phyloP scores from a whole-genome alignment of 1,284 basidiomycete species.

The Omphalotus olearius region DNA sequence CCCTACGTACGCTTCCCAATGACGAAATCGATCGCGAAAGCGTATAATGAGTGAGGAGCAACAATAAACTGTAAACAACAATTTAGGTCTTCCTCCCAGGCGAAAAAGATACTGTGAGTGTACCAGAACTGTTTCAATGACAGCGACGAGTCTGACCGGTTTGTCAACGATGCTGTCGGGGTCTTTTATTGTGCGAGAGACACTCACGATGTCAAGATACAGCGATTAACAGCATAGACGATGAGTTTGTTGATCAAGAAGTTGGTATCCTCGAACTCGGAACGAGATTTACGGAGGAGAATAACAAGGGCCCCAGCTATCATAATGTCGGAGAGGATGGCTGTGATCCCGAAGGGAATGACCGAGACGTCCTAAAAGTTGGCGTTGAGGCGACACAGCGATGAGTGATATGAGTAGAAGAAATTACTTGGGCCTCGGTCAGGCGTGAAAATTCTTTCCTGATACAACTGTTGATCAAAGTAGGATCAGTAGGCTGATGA shows the following conservation, averaged over 20 bases:
- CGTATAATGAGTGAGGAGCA: conserved; percentile 35
- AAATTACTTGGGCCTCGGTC: conserved; percentile 28
- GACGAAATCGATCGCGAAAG: conserved; percentile 42
- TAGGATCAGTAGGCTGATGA: not conserved
- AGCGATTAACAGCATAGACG: conserved; percentile 41
- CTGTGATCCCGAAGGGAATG: conserved; percentile 34
- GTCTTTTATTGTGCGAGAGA: not conserved
- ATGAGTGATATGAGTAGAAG: not conserved
- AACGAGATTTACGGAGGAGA: conserved; percentile 32
- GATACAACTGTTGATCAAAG: conserved; percentile 24
- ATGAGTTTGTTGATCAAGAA: conserved; percentile 37
- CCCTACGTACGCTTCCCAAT: conserved; percentile 38
- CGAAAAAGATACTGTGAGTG: conserved; percentile 7
- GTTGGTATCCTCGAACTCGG: conserved; percentile 36
- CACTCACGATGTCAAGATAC: conserved; percentile 41
- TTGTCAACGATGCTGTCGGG: not conserved
- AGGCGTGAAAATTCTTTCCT: conserved; percentile 29
- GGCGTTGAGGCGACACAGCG: not conserved
- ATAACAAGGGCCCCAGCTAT: conserved; percentile 35
- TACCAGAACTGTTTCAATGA: conserved; percentile 36
- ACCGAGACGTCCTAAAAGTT: conserved; percentile 24
- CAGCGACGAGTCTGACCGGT: conserved; percentile 30
- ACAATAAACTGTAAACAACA: conserved; percentile 27
- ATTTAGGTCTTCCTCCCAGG: not conserved
- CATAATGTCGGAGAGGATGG: conserved; percentile 37